Conservation (phyloP, 1,284 basidiomycete species). For the Cryptococcus amylolentus region DNA sequence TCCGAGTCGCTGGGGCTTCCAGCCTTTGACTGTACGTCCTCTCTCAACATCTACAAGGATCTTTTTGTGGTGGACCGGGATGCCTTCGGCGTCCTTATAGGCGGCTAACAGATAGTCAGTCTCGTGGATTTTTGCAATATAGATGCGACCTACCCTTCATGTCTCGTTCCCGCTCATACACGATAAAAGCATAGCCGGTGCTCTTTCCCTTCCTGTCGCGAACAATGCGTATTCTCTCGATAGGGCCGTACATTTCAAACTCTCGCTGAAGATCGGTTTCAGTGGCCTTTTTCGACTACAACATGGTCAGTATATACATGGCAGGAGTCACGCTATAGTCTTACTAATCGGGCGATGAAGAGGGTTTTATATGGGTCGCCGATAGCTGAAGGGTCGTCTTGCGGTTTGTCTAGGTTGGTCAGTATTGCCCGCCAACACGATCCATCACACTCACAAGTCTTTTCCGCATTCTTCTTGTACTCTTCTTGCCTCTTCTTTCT, state of each 20-base stretch:
- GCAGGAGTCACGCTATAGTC: constrained; percentile 24
- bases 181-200: constrained; percentile 92
- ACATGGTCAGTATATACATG: background rate
- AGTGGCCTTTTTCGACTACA: constrained; percentile 74
- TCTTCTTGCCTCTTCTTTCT: constrained; percentile 73
- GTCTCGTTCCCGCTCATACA: constrained; percentile 95
- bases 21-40: constrained; percentile 94
- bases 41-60: constrained; percentile 98
- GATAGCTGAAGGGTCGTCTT: constrained; percentile 84
- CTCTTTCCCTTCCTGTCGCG: constrained; percentile 81
- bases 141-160: constrained; percentile 75
- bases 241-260: constrained; percentile 91
- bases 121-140: background rate
- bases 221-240: constrained; percentile 87
- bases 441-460: constrained; percentile 62
- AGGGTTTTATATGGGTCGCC: constrained; percentile 99
- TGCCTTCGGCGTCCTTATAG: constrained; percentile 98
- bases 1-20: constrained; percentile 93
- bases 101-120: constrained; percentile 61
- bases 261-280: constrained; percentile 89
- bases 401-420: constrained; percentile 65
- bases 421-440: constrained; percentile 39
- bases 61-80: constrained; percentile 90
- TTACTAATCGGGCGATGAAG: constrained; percentile 87
- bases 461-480: constrained; percentile 74